Percentiles rank a stretch among this genome's conserved stretches.
Conservation (phyloP, 306 rosid genomes). For the Rosa lucieae region DNA sequence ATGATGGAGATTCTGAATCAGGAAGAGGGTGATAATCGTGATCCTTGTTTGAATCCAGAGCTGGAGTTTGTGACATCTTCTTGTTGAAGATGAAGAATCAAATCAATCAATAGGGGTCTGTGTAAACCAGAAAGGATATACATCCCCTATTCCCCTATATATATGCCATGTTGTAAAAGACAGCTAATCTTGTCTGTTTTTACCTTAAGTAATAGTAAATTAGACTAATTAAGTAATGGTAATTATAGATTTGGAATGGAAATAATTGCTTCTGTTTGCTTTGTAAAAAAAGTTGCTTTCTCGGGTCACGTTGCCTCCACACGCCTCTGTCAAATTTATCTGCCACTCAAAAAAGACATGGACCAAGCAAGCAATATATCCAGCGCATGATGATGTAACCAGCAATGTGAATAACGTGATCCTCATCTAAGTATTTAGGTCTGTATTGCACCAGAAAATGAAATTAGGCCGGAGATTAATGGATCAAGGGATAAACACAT, state of each 20-base stretch:
- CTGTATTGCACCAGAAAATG: neutral
- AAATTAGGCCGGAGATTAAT: neutral
- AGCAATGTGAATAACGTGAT: neutral
- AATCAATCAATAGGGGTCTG: neutral
- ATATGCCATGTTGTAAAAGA: neutral
- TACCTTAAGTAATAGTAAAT: neutral
- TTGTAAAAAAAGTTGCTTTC: neutral
- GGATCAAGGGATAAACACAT: neutral
- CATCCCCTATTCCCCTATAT: neutral
- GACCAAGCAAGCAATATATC: neutral
- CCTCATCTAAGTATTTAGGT: neutral
- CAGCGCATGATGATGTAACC: neutral
- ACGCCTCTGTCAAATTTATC: neutral
- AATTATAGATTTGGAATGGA: neutral
- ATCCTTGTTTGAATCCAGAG: slow-evolving; percentile 1
- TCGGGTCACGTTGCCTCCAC: slow-evolving; percentile 13
- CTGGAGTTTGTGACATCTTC: neutral
- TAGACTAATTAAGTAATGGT: neutral
- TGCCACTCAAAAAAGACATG: neutral
- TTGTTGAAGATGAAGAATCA: neutral
- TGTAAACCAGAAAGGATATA: neutral
- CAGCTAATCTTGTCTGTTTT: neutral
- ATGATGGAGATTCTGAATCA: slow-evolving; percentile 8
- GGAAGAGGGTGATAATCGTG: slow-evolving; percentile 13
- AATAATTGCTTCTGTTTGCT: neutral